A percentile compares a stretch with the other conserved stretches of the same genome.
Evolutionary conservation across 2,329 filamentous ascomycete genomes (phyloP).

Genomic region (Cladophialophora chaetospira): DNA sequence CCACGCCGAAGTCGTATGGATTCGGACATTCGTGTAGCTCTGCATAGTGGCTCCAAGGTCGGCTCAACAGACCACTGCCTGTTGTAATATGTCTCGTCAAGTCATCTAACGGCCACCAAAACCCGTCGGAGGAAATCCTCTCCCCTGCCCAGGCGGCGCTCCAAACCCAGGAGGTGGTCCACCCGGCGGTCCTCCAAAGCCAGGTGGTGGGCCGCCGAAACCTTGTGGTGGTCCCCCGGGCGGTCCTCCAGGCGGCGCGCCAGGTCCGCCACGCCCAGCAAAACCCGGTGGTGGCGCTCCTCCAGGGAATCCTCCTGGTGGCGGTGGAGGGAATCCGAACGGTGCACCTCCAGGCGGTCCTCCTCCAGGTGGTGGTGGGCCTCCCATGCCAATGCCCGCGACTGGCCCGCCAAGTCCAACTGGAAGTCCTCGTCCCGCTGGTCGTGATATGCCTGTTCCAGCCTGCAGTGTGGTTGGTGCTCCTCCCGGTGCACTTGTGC

Average conservation of each 20-base stretch:
- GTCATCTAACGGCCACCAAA: conserved; percentile 42
- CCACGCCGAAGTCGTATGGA: no score
- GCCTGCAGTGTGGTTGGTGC: conserved; percentile 65
- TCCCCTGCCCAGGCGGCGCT: conserved; percentile 59
- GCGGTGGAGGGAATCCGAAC: conserved; percentile 53
- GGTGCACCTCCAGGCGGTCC: conserved; percentile 57
- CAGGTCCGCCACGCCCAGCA: conserved; percentile 14
- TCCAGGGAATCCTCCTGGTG: conserved; percentile 47
- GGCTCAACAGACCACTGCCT: no score
- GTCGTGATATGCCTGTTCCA: conserved; percentile 86
- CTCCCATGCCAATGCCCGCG: conserved; percentile 71
- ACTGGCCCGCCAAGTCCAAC: conserved; percentile 86
- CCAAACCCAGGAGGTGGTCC: conserved; percentile 65
- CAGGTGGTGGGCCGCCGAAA: conserved; percentile 50
- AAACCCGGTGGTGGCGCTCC: conserved; percentile 25
- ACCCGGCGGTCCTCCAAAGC: conserved; percentile 26
- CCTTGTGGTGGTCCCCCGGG: conserved; percentile 47
- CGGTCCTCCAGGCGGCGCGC: conserved; percentile 14
- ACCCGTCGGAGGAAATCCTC: conserved; percentile 55
- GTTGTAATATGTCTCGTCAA: no score
- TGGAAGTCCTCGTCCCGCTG: conserved; percentile 81
- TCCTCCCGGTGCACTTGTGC: conserved; percentile 70
- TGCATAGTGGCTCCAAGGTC: no score
- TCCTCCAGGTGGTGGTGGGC: conserved; percentile 65
- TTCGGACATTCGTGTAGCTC: no score